These are phyloP conservation scores for Prorocentrum cordatum DNA, from an alignment of 169 alveolate species.

Conservation along the genomic window DNA sequence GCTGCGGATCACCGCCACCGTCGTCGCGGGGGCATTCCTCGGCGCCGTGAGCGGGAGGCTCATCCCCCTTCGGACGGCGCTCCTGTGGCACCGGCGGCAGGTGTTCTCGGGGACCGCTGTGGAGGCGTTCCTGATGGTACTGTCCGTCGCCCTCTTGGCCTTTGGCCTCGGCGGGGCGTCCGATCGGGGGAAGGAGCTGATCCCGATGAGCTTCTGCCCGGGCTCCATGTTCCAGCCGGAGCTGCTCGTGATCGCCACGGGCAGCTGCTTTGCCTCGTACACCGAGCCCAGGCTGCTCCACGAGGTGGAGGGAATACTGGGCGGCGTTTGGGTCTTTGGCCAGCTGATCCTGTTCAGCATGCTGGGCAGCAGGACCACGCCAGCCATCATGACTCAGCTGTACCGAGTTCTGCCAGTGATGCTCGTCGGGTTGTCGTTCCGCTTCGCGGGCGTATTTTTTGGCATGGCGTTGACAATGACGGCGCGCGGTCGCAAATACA, in stretches of 20 bases:
- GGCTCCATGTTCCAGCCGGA: constrained; percentile 36
- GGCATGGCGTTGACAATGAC: neutral
- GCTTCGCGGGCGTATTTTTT: neutral
- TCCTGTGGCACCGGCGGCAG: too few species aligned
- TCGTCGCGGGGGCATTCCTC: too few species aligned
- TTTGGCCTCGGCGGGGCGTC: constrained; percentile 26
- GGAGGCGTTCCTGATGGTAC: constrained; percentile 32
- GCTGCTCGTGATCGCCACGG: constrained; percentile 33
- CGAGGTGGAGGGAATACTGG: constrained; percentile 10
- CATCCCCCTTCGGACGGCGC: too few species aligned
- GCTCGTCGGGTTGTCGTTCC: neutral
- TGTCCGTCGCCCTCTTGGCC: constrained; percentile 24
- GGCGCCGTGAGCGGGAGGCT: too few species aligned
- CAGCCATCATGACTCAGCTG: constrained; percentile 7
- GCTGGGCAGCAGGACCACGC: constrained; percentile 45
- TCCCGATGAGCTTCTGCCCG: constrained; percentile 12
- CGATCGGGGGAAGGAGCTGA: neutral
- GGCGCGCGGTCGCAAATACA: neutral
- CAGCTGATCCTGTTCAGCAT: constrained; percentile 37
- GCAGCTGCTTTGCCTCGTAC: neutral
- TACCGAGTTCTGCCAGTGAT: neutral
- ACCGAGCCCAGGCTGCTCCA: too few species aligned
- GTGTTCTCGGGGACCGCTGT: neutral
- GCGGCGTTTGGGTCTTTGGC: constrained; percentile 26
- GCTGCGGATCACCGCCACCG: too few species aligned